phyloP scores from a whole-genome alignment of 305 asterid species.

The Fraxinus sp. region DNA sequence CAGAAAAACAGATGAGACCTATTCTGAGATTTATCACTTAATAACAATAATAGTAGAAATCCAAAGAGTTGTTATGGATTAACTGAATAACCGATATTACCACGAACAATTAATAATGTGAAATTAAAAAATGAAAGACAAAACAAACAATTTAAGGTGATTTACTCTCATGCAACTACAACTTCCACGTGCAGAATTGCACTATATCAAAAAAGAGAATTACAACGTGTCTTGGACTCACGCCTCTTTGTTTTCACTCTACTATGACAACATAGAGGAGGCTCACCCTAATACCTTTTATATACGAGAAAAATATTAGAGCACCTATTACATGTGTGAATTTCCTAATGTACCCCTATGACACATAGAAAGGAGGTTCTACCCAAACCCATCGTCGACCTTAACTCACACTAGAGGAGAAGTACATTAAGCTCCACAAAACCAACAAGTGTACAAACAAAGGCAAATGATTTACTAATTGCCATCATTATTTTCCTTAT shows the following conservation, averaged over 20 bases:
- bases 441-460: not conserved
- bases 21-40: not conserved
- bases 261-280: not conserved
- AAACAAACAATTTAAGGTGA: not conserved
- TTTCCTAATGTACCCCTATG: not conserved
- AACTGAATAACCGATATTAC: not conserved
- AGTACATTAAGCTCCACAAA: not conserved
- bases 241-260: not conserved
- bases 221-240: not conserved
- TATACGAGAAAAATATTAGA: not conserved
- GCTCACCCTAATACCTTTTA: not conserved
- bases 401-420: not conserved
- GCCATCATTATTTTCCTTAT: conserved; percentile 5
- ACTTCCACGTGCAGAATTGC: not conserved
- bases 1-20: not conserved
- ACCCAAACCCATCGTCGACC: not conserved
- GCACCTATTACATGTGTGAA: not conserved
- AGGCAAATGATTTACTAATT: not conserved
- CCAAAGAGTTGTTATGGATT: not conserved
- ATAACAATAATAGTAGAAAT: not conserved
- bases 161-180: not conserved
- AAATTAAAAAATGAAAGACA: not conserved
- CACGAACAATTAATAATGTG: not conserved
- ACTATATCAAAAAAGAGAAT: not conserved
- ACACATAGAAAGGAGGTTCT: not conserved